Conservation (phyloP, 129 eudicot species). For the Lactuca sativa region DNA sequence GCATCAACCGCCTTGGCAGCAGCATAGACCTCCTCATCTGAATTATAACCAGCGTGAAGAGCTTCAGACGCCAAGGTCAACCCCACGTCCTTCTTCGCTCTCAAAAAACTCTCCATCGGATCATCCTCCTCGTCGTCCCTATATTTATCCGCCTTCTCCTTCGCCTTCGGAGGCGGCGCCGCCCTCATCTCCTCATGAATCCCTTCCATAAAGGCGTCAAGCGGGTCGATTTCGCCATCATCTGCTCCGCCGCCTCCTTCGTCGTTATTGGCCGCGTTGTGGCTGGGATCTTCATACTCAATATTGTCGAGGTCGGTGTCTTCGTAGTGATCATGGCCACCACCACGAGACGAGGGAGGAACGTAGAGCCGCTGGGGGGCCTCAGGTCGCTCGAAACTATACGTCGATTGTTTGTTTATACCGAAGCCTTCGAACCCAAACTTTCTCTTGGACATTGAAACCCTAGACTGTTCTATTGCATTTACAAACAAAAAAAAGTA, state of each 20-base stretch:
- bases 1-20: constrained; percentile 98
- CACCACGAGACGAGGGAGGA: constrained; percentile 76
- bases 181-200: constrained; percentile 88
- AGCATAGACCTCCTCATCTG: constrained; percentile 98
- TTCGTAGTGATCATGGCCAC: constrained; percentile 75
- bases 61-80: constrained; percentile 84
- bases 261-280: constrained; percentile 15
- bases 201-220: constrained; percentile 98
- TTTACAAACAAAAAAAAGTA: neutral
- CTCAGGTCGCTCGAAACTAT: constrained; percentile 75
- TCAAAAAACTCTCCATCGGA: constrained; percentile 88
- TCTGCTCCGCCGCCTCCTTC: constrained; percentile 25
- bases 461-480: constrained; percentile 17
- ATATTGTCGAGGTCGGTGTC: constrained; percentile 83
- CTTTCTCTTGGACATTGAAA: constrained; percentile 86
- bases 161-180: constrained; percentile 63
- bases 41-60: constrained; percentile 82
- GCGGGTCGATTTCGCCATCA: constrained; percentile 84
- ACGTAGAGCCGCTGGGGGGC: constrained; percentile 64
- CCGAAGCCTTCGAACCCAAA: constrained; percentile 97
- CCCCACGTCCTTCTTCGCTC: constrained; percentile 84
- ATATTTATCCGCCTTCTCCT: constrained; percentile 76
- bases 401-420: constrained; percentile 78
- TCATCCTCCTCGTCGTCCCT: constrained; percentile 87
- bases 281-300: constrained; percentile 60